Base-by-base conservation (phyloP, 2,329 filamentous ascomycete species). In the Teratosphaeria gauchensis region DNA sequence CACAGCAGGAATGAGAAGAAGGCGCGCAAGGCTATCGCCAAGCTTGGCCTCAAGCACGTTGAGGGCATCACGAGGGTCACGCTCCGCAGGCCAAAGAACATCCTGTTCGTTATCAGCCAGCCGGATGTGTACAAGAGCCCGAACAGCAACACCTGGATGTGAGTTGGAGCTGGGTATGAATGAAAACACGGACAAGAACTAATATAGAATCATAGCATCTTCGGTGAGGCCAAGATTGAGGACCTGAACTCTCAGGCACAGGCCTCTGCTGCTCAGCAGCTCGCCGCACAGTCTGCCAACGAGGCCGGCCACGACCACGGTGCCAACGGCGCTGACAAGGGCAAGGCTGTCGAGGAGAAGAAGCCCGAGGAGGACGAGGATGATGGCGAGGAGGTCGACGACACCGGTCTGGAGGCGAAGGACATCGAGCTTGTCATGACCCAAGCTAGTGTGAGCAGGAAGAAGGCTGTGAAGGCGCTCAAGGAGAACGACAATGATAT, bases 1-100 rank as follows among this genome's bases (percentile, higher is more conserved):
- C 92, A 97, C 85, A 96, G 90, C 75, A 91, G 94, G 78, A 97
- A 97, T 82, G 94, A 99, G 88, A 99, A 99, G 89, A 99, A 99
- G 87, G 95, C 94, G 72, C 88, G 94, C 81, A 99, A 99, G 86
- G 91, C 92, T 73, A 95, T 99, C 76, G 89, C 91, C 78, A 99
- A 99, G 87, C 86, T 97, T 74, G 92, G 95, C 76, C 82, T 99
- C 75, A 94, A 90, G 84, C 91, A 92, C 74, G 88, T 99, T 69
- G 88, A 89, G 73, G 95, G 94, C 75, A 99, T 99, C 79, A 99
- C 94, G 73, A 88, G 94, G 75, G 95, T 99, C 72, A 99, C 95
- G 68, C 86, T 99, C 74, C 89, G 94, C 80, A 85, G 95, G 78
- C 95, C 95, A 72, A 99, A 99, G 87, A 96, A 96, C 82, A 95